These are phyloP conservation scores for Fusarium pseudoanthophilum DNA, from an alignment of 2,329 filamentous ascomycete species.

Conservation along the genomic window DNA sequence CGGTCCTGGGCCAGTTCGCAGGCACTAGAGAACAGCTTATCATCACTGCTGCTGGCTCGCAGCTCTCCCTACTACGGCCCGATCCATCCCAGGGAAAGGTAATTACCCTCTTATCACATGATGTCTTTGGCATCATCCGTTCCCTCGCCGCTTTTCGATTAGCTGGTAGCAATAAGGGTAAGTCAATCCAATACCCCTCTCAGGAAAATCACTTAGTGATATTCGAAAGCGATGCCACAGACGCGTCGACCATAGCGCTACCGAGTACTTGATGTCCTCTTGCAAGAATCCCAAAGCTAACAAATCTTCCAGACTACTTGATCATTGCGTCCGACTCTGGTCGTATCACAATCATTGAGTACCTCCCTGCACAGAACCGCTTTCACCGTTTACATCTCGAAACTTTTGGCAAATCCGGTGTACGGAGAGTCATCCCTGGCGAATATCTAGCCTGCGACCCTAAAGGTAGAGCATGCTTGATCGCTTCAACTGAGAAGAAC, in stretches of 20 bases:
- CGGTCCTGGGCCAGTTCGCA: slow-evolving; percentile 93
- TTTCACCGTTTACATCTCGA: slow-evolving; percentile 93
- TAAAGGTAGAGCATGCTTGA: slow-evolving; percentile 93
- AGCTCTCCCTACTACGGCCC: slow-evolving; percentile 86
- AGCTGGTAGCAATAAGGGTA: slow-evolving; percentile 96
- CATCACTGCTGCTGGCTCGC: slow-evolving; percentile 90
- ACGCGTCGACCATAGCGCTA: slow-evolving; percentile 36
- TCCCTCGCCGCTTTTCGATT: slow-evolving; percentile 89
- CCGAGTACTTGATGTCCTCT: slow-evolving; percentile 43
- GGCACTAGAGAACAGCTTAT: slow-evolving; percentile 99
- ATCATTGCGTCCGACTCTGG: slow-evolving; percentile 96
- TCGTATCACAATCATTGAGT: slow-evolving; percentile 93
- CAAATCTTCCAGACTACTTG: slow-evolving; percentile 79
- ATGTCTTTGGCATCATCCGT: slow-evolving; percentile 96
- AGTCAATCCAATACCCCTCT: slow-evolving; percentile 59
- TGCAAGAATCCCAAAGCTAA: slow-evolving; percentile 43
- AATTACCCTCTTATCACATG: slow-evolving; percentile 85
- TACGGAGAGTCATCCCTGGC: slow-evolving; percentile 91
- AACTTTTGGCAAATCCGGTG: slow-evolving; percentile 97
- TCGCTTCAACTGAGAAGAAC: slow-evolving; percentile 97
- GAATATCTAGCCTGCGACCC: slow-evolving; percentile 97
- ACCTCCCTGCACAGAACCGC: slow-evolving; percentile 83
- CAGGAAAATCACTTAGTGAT: slow-evolving; percentile 75
- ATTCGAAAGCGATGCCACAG: slow-evolving; percentile 46
- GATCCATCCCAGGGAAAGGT: slow-evolving; percentile 88